Conservation (phyloP, 805 yeast genomes). For the Ogataea nonfermentans region DNA sequence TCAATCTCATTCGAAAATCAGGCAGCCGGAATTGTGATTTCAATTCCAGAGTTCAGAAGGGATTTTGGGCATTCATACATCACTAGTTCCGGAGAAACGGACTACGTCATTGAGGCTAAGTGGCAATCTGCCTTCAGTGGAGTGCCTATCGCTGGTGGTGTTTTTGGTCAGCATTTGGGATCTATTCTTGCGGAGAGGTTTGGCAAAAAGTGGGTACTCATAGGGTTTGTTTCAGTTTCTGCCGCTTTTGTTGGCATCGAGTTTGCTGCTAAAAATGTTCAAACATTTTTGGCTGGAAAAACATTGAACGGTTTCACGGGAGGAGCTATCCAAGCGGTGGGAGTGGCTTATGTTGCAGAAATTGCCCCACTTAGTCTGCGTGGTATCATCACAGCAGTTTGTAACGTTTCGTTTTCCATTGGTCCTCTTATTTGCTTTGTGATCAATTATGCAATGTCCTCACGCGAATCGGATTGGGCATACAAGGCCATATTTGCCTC, state of each 20-base stretch:
- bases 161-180: slow-evolving; percentile 38
- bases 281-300: slow-evolving; percentile 41
- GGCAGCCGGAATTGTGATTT: slow-evolving; percentile 39
- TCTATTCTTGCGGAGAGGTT: slow-evolving; percentile 33
- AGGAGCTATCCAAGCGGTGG: slow-evolving; percentile 43
- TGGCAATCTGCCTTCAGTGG: slow-evolving; percentile 45
- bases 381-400: slow-evolving; percentile 36
- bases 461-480: slow-evolving; percentile 10
- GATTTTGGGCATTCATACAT: slow-evolving; percentile 33
- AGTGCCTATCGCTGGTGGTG: slow-evolving; percentile 30
- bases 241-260: slow-evolving; percentile 40
- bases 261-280: slow-evolving; percentile 38
- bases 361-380: slow-evolving; percentile 49
- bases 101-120: slow-evolving; percentile 36
- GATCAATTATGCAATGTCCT: slow-evolving; percentile 6
- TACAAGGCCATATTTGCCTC: slow-evolving; percentile 20
- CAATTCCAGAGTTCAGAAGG: slow-evolving; percentile 37
- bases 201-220: slow-evolving; percentile 38
- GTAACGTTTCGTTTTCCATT: slow-evolving; percentile 38
- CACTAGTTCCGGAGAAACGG: slow-evolving; percentile 13
- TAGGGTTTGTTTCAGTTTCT: slow-evolving; percentile 30
- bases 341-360: slow-evolving; percentile 43
- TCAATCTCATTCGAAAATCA: slow-evolving; percentile 42
- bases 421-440: slow-evolving; percentile 22
- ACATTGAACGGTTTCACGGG: slow-evolving; percentile 41